phyloP scores from a whole-genome alignment of 2,329 filamentous ascomycete genomes.

The Calycina herbarum region DNA sequence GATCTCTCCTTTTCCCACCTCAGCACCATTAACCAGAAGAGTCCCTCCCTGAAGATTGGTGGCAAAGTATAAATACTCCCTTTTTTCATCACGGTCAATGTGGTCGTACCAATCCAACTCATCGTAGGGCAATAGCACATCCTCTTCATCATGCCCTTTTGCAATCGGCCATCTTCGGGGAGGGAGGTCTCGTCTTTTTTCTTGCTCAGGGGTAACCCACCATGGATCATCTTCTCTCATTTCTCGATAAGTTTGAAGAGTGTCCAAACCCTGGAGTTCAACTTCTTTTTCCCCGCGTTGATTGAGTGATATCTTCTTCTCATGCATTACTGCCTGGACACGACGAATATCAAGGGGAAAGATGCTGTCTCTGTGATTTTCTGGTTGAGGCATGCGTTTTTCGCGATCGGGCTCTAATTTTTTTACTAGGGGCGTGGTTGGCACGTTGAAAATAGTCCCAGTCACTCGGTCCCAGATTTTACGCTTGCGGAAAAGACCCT shows the following conservation, averaged over 20 bases:
- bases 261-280: conserved; percentile 15
- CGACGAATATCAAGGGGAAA: conserved; percentile 36
- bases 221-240: conserved; percentile 29
- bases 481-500: conserved; percentile 16
- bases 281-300: conserved; percentile 11
- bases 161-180: conserved; percentile 24
- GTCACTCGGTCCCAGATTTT: conserved; percentile 34
- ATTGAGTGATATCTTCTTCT: background rate
- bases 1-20: conserved; percentile 30
- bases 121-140: conserved; percentile 21
- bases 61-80: conserved; percentile 29
- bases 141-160: conserved; percentile 3
- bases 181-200: conserved; percentile 23
- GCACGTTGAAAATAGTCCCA: conserved; percentile 35
- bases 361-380: conserved; percentile 12
- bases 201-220: conserved; percentile 29
- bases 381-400: conserved; percentile 12
- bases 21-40: conserved; percentile 32
- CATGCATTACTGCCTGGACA: background rate
- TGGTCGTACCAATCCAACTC: conserved; percentile 29
- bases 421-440: conserved; percentile 20
- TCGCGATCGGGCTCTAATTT: conserved; percentile 11
- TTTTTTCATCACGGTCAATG: conserved; percentile 21
- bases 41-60: conserved; percentile 32
- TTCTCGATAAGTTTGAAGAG: conserved; percentile 8